Percentiles rank a stretch among this genome's conserved stretches.
These are phyloP conservation scores for Neodidymelliopsis sp. DNA, from an alignment of 2,329 filamentous ascomycete genomes.

Conservation along the genomic window DNA sequence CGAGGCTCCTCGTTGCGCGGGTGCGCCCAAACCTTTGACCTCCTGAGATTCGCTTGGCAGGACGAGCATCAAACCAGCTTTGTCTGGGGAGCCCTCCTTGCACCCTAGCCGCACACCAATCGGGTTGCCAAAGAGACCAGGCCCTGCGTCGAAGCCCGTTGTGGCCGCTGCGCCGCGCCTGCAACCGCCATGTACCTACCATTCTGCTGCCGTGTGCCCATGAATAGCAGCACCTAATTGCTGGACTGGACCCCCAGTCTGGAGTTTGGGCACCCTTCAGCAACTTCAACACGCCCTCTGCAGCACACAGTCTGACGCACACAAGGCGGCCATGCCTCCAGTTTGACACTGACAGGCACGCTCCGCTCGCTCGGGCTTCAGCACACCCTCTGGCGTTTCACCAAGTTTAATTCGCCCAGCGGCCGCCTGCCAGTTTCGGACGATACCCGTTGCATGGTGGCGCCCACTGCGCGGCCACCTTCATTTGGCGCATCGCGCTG, in stretches of 20 bases:
- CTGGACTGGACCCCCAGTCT: no score
- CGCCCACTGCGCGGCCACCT: constrained; percentile 25
- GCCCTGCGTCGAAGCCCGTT: constrained; percentile 34
- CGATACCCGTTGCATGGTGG: constrained; percentile 25
- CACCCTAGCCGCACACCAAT: constrained; percentile 26
- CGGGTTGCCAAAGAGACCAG: constrained; percentile 20
- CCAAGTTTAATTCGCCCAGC: constrained; percentile 21
- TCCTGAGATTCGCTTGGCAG: constrained; percentile 35
- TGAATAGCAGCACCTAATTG: constrained; percentile 18
- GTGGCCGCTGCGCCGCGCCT: constrained; percentile 27
- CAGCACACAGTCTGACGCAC: neutral
- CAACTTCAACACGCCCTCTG: neutral
- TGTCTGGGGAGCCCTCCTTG: constrained; percentile 32
- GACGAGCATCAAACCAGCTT: constrained; percentile 25
- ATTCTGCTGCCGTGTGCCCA: constrained; percentile 15
- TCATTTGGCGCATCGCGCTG: constrained; percentile 21
- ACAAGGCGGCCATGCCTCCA: neutral
- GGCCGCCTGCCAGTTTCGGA: constrained; percentile 28
- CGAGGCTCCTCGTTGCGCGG: constrained; percentile 20
- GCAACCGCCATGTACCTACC: no score
- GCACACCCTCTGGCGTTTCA: constrained; percentile 24
- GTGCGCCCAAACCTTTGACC: constrained; percentile 26
- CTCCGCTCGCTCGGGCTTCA: constrained; percentile 10
- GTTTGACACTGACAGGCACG: neutral
- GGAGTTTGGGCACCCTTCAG: no score